Percentiles rank a stretch among this genome's conserved stretches.
These are phyloP conservation scores for Haberlea rhodopensis DNA, from an alignment of 257 asterid species.

Conservation along the genomic window DNA sequence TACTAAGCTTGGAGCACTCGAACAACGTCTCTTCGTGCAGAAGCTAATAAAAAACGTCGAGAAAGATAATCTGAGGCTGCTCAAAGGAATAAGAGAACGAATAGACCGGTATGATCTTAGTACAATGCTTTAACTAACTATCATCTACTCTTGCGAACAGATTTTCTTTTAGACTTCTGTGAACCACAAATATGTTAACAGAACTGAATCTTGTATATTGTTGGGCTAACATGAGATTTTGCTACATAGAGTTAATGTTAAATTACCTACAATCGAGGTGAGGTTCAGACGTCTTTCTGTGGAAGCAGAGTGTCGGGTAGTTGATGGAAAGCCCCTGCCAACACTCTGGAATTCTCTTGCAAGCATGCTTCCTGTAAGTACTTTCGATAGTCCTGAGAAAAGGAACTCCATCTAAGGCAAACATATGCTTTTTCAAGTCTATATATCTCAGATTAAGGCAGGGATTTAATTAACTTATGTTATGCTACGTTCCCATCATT, in stretches of 20 bases:
- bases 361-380: constrained; percentile 29
- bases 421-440: not conserved
- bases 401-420: not conserved
- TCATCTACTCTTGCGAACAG: no score
- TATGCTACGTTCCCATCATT: not conserved
- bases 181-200: no score
- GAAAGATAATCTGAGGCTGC: constrained; percentile 37
- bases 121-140: not conserved
- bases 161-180: no score
- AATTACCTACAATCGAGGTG: constrained; percentile 35
- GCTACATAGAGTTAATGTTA: constrained; percentile 31
- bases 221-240: not conserved
- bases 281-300: constrained; percentile 30
- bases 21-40: constrained; percentile 35
- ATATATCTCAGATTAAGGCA: not conserved
- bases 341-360: constrained; percentile 47
- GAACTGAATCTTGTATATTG: no score
- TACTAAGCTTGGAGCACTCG: constrained; percentile 34
- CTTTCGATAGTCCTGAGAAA: no score
- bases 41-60: constrained; percentile 36
- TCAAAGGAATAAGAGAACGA: constrained; percentile 36
- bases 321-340: constrained; percentile 46
- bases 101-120: constrained; percentile 29
- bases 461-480: not conserved
- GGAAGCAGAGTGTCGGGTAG: constrained; percentile 40